Conservation (phyloP, 371 early-diverging fungal genomes). For the Parasitella parasitica region DNA sequence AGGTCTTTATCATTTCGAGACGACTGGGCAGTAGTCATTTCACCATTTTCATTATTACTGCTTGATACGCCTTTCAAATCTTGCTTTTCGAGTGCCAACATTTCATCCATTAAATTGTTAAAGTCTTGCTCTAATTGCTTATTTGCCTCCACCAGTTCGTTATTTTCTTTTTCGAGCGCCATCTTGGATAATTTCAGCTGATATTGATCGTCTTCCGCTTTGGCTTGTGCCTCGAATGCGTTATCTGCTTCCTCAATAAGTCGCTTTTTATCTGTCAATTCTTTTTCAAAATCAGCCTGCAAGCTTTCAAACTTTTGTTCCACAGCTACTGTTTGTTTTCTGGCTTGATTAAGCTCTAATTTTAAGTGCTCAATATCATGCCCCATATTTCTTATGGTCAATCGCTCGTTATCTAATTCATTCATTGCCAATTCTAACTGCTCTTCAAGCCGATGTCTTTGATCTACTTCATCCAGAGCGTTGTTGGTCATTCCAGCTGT, state of each 20-base stretch:
- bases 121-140: constrained; percentile 71
- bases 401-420: constrained; percentile 33
- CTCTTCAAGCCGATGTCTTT: constrained; percentile 41
- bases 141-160: constrained; percentile 56
- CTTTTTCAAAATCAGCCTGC: constrained; percentile 36
- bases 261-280: constrained; percentile 38
- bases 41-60: neutral
- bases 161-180: constrained; percentile 32
- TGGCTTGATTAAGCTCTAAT: constrained; percentile 19
- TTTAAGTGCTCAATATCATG: constrained; percentile 22
- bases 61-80: neutral
- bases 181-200: constrained; percentile 34
- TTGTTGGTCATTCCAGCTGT: neutral
- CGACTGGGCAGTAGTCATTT: neutral
- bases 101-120: constrained; percentile 72
- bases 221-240: constrained; percentile 41
- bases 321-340: constrained; percentile 13
- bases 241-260: constrained; percentile 44
- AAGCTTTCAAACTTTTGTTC: constrained; percentile 24
- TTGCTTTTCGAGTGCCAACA: constrained; percentile 39
- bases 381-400: neutral
- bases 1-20: constrained; percentile 5
- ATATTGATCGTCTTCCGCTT: constrained; percentile 39
- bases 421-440: constrained; percentile 38
- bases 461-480: constrained; percentile 22